Evolutionary conservation across 2,329 filamentous ascomycete species (phyloP).

Genomic region (Alternaria ethzedia): DNA sequence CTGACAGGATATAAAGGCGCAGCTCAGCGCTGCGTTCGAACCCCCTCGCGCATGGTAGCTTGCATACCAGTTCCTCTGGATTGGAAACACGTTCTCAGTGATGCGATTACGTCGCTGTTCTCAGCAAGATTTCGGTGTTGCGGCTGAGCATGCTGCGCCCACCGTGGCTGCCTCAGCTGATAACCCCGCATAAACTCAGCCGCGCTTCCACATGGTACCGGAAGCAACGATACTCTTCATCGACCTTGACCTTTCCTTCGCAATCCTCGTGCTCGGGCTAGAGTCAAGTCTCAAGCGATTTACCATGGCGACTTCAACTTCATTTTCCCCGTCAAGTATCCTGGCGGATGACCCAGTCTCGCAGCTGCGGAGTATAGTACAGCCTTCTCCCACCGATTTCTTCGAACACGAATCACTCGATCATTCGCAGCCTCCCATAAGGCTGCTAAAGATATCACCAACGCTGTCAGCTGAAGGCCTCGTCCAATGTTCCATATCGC

Average conservation of each 20-base stretch:
- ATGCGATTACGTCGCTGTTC: background rate
- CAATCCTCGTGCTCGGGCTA: background rate
- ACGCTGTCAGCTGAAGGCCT: background rate
- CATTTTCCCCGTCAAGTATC: background rate
- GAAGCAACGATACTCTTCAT: background rate
- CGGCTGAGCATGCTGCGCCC: background rate
- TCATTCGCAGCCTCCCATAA: background rate
- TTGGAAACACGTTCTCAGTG: background rate
- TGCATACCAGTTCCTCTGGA: background rate
- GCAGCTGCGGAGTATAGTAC: background rate
- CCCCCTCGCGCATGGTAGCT: background rate
- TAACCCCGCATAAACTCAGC: background rate
- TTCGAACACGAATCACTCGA: background rate
- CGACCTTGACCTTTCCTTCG: background rate
- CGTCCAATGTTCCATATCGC: background rate
- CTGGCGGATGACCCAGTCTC: background rate
- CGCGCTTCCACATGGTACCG: background rate
- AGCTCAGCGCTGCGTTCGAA: background rate
- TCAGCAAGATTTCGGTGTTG: background rate
- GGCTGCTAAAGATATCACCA: background rate
- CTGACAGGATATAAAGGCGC: background rate
- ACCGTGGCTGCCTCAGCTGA: background rate
- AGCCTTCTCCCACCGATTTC: background rate
- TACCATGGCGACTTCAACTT: background rate
- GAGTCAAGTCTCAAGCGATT: background rate